Base-by-base conservation (phyloP, 208 protist genomes). In the Vickermania spadyakhi region DNA sequence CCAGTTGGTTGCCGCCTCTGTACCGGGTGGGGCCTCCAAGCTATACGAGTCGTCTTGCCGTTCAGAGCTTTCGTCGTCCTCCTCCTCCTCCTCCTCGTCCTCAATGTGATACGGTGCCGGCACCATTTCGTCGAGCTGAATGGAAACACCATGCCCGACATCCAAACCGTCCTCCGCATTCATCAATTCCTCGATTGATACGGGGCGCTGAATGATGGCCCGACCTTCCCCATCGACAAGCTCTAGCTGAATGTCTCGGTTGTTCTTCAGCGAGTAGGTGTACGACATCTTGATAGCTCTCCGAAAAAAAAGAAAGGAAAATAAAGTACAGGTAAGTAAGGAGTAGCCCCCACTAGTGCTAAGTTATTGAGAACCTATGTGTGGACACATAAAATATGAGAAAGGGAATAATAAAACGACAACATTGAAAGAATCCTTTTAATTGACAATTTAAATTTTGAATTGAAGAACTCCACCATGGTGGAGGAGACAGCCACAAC, bases 171-270 rank as follows among this genome's bases (percentile, higher is more conserved):
- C 60, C 25, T 78, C 21, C 45, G 75, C 65, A 23, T 55, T 67
- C 25, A 92, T 54, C 3, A 95, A 64, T 42, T 92, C 88, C 66
- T 86, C 72, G 14, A 95, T 63, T 31, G 77, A 73, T 41, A 95
- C 81, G 26, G 85, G 84, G 13, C 62, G 76, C 51, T 68, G 66
- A 2, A 75, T 58, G 28, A 91, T 56, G 21, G 73, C 66, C 2
- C 52, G 52, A 14, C 88, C 84, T 28, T 89, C 70, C 1, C 51
- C 56, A 28, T 66, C 72, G 1, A 94, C 80, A 22, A 94, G 51
- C 66, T 94, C 73, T 7, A 94, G 56, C 49, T 86, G 77, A 42
- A 94, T 72, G 4, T 74, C 54, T 7, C 66, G 55, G 25, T 65
- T 58, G 31, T 51, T 22, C 21, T 18, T 27, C n/a, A 18, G 21